Conservation (phyloP, 2,329 filamentous ascomycete genomes). For the Monosporascus sp. region DNA sequence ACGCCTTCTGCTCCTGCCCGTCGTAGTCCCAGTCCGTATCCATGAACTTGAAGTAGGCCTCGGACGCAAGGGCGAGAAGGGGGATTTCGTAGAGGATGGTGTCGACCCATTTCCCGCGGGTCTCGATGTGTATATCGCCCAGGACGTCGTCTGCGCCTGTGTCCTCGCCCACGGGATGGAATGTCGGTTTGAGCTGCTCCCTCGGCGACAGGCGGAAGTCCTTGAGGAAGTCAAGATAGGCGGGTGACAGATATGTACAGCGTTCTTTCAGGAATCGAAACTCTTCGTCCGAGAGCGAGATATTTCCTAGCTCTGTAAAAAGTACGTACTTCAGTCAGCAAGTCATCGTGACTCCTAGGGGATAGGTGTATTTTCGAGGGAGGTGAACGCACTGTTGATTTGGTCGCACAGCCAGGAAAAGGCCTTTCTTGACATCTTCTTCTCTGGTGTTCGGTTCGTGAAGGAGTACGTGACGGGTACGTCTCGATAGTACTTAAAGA, state of each 20-base stretch:
- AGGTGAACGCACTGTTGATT: constrained; percentile 61
- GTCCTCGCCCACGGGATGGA: constrained; percentile 51
- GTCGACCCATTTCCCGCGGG: constrained; percentile 83
- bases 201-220: constrained; percentile 76
- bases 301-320: constrained; percentile 69
- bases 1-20: constrained; percentile 80
- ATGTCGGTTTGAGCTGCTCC: constrained; percentile 72
- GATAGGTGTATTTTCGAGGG: constrained; percentile 4
- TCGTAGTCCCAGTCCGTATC: constrained; percentile 89
- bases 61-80: constrained; percentile 82
- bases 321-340: neutral
- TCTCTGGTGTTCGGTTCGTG: constrained; percentile 91
- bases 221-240: constrained; percentile 77
- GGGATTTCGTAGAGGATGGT: constrained; percentile 98
- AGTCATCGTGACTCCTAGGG: too few relatives aligned
- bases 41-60: constrained; percentile 96
- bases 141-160: constrained; percentile 59
- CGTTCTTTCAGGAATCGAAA: constrained; percentile 70
- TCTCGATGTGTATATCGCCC: constrained; percentile 72
- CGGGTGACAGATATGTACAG: constrained; percentile 73
- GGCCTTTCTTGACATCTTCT: constrained; percentile 79
- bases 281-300: constrained; percentile 75
- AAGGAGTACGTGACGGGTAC: constrained; percentile 84
- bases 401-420: constrained; percentile 83
- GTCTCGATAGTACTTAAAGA: constrained; percentile 86